Evolutionary conservation across 2,329 filamentous ascomycete genomes (phyloP), one percentile per base, ranked within the genome.

Genomic region (Hortaea werneckii): DNA sequence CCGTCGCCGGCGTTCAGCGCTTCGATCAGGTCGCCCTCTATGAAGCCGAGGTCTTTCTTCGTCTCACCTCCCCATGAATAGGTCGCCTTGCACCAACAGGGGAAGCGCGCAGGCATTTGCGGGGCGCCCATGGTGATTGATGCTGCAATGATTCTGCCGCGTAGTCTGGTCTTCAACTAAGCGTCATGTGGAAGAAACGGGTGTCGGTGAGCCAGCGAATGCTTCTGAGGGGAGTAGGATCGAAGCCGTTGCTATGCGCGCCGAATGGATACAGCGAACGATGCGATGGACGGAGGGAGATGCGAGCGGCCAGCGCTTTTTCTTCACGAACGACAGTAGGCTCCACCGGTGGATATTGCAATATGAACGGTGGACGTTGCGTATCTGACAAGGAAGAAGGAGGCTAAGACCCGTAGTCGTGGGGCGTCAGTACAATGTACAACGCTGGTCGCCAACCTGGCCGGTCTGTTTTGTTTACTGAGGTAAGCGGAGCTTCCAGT

Each of bases 11-110:
- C 92, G 65, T 98, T 98, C 44, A 98, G 75, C 62, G 90, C 95
- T 77, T 98, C 92, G 65, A 98, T 98, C 55, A 98, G 69, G 67
- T 98, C 92, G 53, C 92, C 92, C 67, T 98, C 92, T 56, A 98
- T 85, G 67, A 98, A 98, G 11, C 92, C 92, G 47, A 98, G 76
- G 64, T 98, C 92, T 65, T 85, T 82, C 72, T 94, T 94, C 26
- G 85, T 90, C 82, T 67, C 64, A 45, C 64, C 64, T 38, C 64
- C 64, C 63, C 63, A 67, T 29, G 64, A 66, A 47, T 66, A 67
- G n/a, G 65, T 64, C 4, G 64, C 64, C 46, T 58, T 61, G 52
- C 62, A 64, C 64, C 64, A 67, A 57, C 64, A 67, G 9, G 64
- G 64, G 46, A 67, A 67, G 6, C 58, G 55, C 35, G 57, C 54